Percentiles rank a stretch among this genome's conserved stretches.
These are phyloP conservation scores for Amylocystis lapponica DNA, from an alignment of 768 basidiomycete species.

Conservation along the genomic window DNA sequence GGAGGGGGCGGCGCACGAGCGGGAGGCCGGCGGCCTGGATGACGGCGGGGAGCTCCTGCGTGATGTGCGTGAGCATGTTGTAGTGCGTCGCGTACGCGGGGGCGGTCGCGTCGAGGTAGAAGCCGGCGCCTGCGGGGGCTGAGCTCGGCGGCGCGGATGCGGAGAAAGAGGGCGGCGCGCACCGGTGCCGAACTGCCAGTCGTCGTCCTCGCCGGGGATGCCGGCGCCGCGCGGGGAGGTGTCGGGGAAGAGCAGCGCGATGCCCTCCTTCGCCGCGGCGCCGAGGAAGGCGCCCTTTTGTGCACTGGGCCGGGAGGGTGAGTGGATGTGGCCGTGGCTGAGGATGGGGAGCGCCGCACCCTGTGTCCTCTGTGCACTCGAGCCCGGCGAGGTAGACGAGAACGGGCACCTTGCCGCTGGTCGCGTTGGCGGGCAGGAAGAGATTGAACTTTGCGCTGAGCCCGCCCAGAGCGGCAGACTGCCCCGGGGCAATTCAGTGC, in stretches of 20 bases:
- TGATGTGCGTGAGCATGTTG: constrained; percentile 85
- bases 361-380: constrained; percentile 91
- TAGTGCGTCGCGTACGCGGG: constrained; percentile 69
- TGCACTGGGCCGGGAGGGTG: constrained; percentile 44
- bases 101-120: constrained; percentile 90
- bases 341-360: constrained; percentile 41
- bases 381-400: constrained; percentile 87
- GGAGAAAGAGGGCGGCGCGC: constrained; percentile 2
- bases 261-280: constrained; percentile 78
- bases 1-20: constrained; percentile 46
- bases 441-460: constrained; percentile 79
- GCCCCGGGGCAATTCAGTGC: background rate
- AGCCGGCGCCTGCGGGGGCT: constrained; percentile 61
- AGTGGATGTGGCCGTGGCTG: background rate
- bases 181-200: constrained; percentile 92
- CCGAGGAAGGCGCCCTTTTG: constrained; percentile 92
- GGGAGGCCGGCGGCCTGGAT: constrained; percentile 70
- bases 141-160: background rate
- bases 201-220: constrained; percentile 69
- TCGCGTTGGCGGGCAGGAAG: constrained; percentile 68
- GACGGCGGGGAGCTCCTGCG: constrained; percentile 76
- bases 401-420: constrained; percentile 49
- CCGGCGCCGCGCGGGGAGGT: constrained; percentile 93
- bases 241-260: constrained; percentile 93
- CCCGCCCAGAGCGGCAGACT: constrained; percentile 71